Evolutionary conservation across 2,329 filamentous ascomycete species (phyloP).

Genomic region (Corynespora cassiicola): DNA sequence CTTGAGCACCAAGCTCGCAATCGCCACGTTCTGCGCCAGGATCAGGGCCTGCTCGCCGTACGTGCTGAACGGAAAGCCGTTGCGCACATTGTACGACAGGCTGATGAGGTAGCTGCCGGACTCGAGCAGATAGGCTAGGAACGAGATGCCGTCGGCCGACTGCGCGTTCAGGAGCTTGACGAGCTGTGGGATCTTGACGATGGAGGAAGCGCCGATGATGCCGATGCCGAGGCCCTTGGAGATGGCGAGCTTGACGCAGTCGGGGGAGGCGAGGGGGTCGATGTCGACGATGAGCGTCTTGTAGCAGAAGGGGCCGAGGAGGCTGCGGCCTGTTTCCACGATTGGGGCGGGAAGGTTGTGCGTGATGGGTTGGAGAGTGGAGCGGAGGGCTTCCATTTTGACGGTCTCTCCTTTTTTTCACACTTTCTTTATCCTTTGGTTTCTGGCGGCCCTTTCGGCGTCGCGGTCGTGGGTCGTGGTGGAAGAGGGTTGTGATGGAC

Average conservation of each 20-base stretch:
- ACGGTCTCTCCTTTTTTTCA: too few species aligned
- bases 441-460: too few species aligned
- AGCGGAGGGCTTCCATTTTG: constrained; percentile 54
- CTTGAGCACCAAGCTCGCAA: constrained; percentile 83
- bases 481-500: too few species aligned
- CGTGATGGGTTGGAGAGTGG: constrained; percentile 52
- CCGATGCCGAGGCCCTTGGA: constrained; percentile 92
- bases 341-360: constrained; percentile 52
- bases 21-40: constrained; percentile 88
- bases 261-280: constrained; percentile 72
- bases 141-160: constrained; percentile 83
- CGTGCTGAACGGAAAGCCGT: constrained; percentile 93
- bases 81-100: constrained; percentile 89
- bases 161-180: constrained; percentile 84
- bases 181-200: constrained; percentile 98
- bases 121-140: constrained; percentile 92
- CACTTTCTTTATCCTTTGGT: too few species aligned
- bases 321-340: constrained; percentile 45
- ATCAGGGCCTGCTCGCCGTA: constrained; percentile 96
- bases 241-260: constrained; percentile 86
- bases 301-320: constrained; percentile 88
- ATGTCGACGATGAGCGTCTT: constrained; percentile 83
- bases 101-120: constrained; percentile 86
- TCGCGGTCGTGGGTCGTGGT: too few species aligned
- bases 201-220: constrained; percentile 86